Conservation (phyloP, 2,329 filamentous ascomycete genomes). For the Paraconiothyrium brasiliense region DNA sequence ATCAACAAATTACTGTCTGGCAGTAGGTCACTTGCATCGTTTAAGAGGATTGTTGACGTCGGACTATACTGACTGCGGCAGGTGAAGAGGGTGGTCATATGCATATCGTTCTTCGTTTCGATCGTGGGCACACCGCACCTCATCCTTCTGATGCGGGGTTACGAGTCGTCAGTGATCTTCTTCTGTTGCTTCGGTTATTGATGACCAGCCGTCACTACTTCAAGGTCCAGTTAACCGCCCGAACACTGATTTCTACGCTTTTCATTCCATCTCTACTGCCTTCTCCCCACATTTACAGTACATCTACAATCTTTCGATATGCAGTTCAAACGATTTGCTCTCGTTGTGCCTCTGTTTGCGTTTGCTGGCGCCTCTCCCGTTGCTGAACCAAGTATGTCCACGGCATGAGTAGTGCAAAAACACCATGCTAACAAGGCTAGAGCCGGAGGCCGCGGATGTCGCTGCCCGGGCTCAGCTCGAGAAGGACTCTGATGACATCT, state of each 20-base stretch:
- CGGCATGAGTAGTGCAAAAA: neutral
- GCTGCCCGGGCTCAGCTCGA: conserved; percentile 4
- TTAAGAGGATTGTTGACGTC: neutral
- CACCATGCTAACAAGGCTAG: neutral
- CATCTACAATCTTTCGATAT: neutral
- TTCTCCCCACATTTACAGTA: neutral
- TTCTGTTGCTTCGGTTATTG: neutral
- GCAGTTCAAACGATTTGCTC: conserved; percentile 6
- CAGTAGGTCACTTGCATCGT: neutral
- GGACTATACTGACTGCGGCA: conserved; percentile 3
- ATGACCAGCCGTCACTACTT: neutral
- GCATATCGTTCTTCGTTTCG: neutral
- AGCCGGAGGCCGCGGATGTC: conserved; percentile 7
- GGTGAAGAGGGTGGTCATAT: neutral
- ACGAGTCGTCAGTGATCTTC: neutral
- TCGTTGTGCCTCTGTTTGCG: conserved; percentile 5
- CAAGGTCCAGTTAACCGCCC: neutral
- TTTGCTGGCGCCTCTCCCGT: conserved; percentile 7
- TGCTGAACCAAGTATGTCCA: conserved; percentile 6
- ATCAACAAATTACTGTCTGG: neutral
- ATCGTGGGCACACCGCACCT: neutral
- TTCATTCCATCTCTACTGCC: neutral
- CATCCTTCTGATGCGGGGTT: neutral
- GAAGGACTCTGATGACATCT: conserved; percentile 11
- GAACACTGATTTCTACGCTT: neutral